Percentiles rank a stretch among this genome's conserved stretches.
These are phyloP conservation scores for Pulveroboletus sp. DNA, from an alignment of 768 basidiomycete species.

Conservation along the genomic window DNA sequence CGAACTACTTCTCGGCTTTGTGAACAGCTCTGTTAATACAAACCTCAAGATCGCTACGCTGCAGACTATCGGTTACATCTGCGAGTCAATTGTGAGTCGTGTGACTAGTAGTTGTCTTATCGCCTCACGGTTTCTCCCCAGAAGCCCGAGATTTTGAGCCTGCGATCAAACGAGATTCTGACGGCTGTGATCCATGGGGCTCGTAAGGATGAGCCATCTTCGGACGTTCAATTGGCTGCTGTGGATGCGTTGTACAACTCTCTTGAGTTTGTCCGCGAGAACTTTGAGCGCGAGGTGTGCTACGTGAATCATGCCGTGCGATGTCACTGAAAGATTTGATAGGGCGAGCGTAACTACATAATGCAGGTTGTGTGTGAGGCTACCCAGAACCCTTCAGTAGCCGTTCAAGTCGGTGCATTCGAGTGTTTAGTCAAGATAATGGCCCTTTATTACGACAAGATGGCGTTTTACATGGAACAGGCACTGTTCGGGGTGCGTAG, in stretches of 20 bases:
- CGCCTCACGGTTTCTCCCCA: slow-evolving; percentile 29
- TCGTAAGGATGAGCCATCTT: slow-evolving; percentile 87
- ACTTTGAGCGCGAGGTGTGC: slow-evolving; percentile 93
- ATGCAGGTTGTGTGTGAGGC: slow-evolving; percentile 99
- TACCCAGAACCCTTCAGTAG: slow-evolving; percentile 74
- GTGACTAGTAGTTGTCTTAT: slow-evolving; percentile 3
- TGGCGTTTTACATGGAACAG: slow-evolving; percentile 99
- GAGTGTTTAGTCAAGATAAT: slow-evolving; percentile 95
- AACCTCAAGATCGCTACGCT: slow-evolving; percentile 83
- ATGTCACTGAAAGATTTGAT: slow-evolving; percentile 6
- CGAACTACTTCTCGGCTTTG: slow-evolving; percentile 79
- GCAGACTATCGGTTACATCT: slow-evolving; percentile 95
- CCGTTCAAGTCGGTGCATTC: slow-evolving; percentile 93
- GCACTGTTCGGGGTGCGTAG: slow-evolving; percentile 88
- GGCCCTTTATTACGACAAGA: slow-evolving; percentile 98
- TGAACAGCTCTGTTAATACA: slow-evolving; percentile 66
- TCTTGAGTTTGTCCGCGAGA: slow-evolving; percentile 94
- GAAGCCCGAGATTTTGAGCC: slow-evolving; percentile 89
- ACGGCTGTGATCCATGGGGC: slow-evolving; percentile 99
- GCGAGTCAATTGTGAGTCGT: slow-evolving; percentile 85
- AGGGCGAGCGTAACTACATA: slow-evolving; percentile 99
- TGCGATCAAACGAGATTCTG: slow-evolving; percentile 93
- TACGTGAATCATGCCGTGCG: background rate
- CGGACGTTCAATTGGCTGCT: slow-evolving; percentile 90
- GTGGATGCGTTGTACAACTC: slow-evolving; percentile 93